phyloP scores from a whole-genome alignment of 2,329 filamentous ascomycete genomes.

The Cordyceps cicadae region DNA sequence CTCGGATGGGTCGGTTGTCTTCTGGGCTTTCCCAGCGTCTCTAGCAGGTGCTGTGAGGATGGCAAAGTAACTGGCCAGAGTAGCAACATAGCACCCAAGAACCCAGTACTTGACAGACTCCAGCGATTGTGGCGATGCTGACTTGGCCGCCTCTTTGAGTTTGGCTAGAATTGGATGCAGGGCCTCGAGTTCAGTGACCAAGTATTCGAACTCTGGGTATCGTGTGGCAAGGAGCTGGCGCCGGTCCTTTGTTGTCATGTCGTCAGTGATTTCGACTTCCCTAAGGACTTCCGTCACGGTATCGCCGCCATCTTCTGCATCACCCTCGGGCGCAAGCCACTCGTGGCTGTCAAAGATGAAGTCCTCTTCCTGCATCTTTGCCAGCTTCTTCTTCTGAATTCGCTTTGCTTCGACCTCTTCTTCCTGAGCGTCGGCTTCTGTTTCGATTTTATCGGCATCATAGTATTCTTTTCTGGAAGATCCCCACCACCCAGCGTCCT shows the following conservation, averaged over 20 bases:
- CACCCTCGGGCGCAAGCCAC: slow-evolving; percentile 58
- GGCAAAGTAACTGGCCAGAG: slow-evolving; percentile 89
- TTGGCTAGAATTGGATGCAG: slow-evolving; percentile 58
- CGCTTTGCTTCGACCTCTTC: slow-evolving; percentile 87
- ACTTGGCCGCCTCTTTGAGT: slow-evolving; percentile 50
- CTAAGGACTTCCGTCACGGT: slow-evolving; percentile 82
- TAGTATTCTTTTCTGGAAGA: slow-evolving; percentile 87
- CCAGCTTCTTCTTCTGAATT: slow-evolving; percentile 82
- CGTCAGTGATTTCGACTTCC: slow-evolving; percentile 70
- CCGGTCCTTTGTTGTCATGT: slow-evolving; percentile 68
- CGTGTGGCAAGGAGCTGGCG: slow-evolving; percentile 66
- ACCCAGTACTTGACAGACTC: slow-evolving; percentile 68
- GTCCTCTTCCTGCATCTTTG: slow-evolving; percentile 82
- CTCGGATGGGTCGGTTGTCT: slow-evolving; percentile 65
- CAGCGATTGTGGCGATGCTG: slow-evolving; percentile 43
- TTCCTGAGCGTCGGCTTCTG: slow-evolving; percentile 64
- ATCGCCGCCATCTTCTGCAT: slow-evolving; percentile 43
- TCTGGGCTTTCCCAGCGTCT: slow-evolving; percentile 42
- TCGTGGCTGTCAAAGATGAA: slow-evolving; percentile 89
- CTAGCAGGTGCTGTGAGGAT: slow-evolving; percentile 75
- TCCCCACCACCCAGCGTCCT: slow-evolving; percentile 70
- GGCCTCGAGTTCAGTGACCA: slow-evolving; percentile 71
- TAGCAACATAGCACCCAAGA: slow-evolving; percentile 75
- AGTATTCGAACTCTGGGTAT: slow-evolving; percentile 86
- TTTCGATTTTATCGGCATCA: slow-evolving; percentile 66